Percentiles rank a stretch among this genome's conserved stretches.
These are phyloP conservation scores for Periglandula ipomoeae DNA, from an alignment of 2,329 filamentous ascomycete genomes.

Conservation along the genomic window DNA sequence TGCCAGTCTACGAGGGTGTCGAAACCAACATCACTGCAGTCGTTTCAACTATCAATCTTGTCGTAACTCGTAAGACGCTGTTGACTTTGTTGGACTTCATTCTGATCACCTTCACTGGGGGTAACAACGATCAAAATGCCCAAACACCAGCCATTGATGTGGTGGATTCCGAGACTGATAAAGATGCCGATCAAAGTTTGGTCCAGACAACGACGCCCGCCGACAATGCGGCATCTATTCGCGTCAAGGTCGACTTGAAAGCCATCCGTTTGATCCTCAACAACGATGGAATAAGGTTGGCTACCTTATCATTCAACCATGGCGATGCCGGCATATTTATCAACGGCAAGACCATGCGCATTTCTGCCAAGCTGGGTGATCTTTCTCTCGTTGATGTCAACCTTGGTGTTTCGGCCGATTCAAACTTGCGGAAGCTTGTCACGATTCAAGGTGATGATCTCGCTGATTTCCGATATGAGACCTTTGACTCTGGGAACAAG, in stretches of 20 bases:
- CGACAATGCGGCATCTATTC: slow-evolving; percentile 59
- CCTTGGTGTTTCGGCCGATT: slow-evolving; percentile 72
- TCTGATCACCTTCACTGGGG: slow-evolving; percentile 75
- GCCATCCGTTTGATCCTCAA: slow-evolving; percentile 92
- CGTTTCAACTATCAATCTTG: slow-evolving; percentile 90
- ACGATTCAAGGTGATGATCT: slow-evolving; percentile 94
- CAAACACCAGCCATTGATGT: slow-evolving; percentile 23
- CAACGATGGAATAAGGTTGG: slow-evolving; percentile 91
- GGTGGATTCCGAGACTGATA: slow-evolving; percentile 18
- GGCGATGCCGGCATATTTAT: slow-evolving; percentile 88
- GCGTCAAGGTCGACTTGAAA: slow-evolving; percentile 88
- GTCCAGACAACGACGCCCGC: slow-evolving; percentile 26
- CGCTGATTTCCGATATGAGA: slow-evolving; percentile 95
- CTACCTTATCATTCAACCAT: slow-evolving; percentile 85
- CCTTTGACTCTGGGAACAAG: slow-evolving; percentile 64
- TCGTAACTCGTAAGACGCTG: slow-evolving; percentile 87
- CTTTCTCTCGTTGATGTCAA: slow-evolving; percentile 87
- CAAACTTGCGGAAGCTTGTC: slow-evolving; percentile 74
- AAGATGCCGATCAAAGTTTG: slow-evolving; percentile 25
- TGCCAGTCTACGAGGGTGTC: slow-evolving; percentile 83
- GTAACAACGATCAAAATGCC: slow-evolving; percentile 34
- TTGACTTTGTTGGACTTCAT: slow-evolving; percentile 92
- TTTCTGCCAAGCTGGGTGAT: slow-evolving; percentile 80
- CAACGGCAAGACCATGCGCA: slow-evolving; percentile 74
- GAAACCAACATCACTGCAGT: slow-evolving; percentile 86